A percentile compares a stretch with the other conserved stretches of the same genome.
Conservation (phyloP, 2,329 filamentous ascomycete species). For the Ophiocordyceps camponoti-saundersi region DNA sequence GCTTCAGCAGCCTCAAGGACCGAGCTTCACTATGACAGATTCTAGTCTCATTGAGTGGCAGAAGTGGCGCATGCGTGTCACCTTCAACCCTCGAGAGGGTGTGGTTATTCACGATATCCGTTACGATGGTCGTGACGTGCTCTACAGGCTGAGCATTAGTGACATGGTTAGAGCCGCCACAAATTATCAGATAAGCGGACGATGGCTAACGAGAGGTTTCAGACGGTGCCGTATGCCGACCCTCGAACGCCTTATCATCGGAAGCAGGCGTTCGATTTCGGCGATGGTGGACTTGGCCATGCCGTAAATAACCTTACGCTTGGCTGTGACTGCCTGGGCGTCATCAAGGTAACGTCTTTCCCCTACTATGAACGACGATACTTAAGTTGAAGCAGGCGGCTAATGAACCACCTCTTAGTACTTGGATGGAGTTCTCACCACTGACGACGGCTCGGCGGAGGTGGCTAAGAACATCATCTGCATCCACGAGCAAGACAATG, state of each 20-base stretch:
- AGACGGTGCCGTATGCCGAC: slow-evolving; percentile 46
- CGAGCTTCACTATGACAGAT: slow-evolving; percentile 22
- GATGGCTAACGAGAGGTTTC: not conserved
- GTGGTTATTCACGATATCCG: slow-evolving; percentile 51
- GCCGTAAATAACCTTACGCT: slow-evolving; percentile 48
- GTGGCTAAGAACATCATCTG: slow-evolving; percentile 23
- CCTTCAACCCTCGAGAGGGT: slow-evolving; percentile 54
- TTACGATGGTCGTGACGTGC: slow-evolving; percentile 46
- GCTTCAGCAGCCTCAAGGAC: slow-evolving; percentile 18
- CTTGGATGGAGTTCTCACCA: slow-evolving; percentile 16
- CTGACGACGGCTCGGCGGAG: slow-evolving; percentile 17
- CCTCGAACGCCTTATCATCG: slow-evolving; percentile 28
- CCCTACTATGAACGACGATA: too few species aligned
- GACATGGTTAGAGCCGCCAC: slow-evolving; percentile 37
- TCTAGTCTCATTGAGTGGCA: slow-evolving; percentile 35
- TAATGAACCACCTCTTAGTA: slow-evolving; percentile 8
- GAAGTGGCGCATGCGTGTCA: slow-evolving; percentile 51
- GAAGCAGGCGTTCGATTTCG: slow-evolving; percentile 53
- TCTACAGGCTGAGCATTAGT: slow-evolving; percentile 37
- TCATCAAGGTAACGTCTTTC: slow-evolving; percentile 23
- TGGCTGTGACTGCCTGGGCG: slow-evolving; percentile 50
- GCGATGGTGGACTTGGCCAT: slow-evolving; percentile 45
- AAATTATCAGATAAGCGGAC: not conserved
- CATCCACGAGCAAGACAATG: slow-evolving; percentile 20
- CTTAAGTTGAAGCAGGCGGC: not conserved